Conservation (phyloP, 169 alveolate genomes). For the Eimeria praecox region DNA sequence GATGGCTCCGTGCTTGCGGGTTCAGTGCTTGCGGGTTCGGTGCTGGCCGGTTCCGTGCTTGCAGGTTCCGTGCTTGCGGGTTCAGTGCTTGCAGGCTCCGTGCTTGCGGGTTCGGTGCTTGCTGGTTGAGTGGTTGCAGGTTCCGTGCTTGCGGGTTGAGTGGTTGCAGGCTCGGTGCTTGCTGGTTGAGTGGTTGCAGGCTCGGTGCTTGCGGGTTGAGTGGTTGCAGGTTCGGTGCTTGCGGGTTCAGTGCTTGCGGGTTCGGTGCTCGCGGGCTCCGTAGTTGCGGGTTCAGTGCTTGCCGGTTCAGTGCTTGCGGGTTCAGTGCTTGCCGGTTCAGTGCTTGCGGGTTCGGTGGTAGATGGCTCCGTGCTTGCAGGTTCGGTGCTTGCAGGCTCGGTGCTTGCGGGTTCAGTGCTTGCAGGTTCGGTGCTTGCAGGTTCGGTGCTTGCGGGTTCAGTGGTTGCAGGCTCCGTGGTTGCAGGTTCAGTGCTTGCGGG, state of each 20-base stretch:
- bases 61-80: too few relatives aligned
- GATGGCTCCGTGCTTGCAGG: neutral
- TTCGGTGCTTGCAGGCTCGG: neutral
- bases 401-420: neutral
- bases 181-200: neutral
- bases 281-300: neutral
- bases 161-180: neutral
- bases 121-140: neutral
- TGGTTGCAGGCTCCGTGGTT: neutral
- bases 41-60: too few relatives aligned
- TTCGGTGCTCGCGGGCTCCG: neutral
- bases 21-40: too few relatives aligned
- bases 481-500: neutral
- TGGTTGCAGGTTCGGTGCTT: neutral
- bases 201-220: neutral
- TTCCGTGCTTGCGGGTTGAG: neutral
- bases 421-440: neutral
- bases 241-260: neutral
- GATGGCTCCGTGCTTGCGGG: too few relatives aligned
- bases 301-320: neutral
- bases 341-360: neutral
- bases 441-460: neutral
- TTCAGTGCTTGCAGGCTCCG: too few relatives aligned
- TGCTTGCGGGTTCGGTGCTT: too few relatives aligned
- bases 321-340: neutral